Percentiles rank a stretch among this genome's conserved stretches.
Conservation (phyloP, 352 stramenopile genomes). For the Phytophthora sp. region DNA sequence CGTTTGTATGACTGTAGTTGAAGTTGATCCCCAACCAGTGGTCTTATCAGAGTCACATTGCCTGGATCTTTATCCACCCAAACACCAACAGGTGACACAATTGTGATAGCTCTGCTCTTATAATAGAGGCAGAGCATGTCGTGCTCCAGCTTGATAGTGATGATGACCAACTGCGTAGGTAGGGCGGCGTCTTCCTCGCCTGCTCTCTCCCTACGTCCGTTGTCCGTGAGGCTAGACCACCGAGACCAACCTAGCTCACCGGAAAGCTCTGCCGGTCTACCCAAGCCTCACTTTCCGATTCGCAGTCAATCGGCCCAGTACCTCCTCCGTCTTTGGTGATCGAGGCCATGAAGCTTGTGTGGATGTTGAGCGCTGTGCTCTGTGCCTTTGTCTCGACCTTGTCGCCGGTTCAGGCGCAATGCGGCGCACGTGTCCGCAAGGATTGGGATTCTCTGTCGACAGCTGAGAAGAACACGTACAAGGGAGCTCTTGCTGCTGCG, state of each 20-base stretch:
- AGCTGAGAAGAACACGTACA: conserved; percentile 52
- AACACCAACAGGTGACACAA: no score
- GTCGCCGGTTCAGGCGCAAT: conserved; percentile 15
- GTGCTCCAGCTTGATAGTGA: conserved; percentile 7
- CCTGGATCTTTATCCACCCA: background rate
- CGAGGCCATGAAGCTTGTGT: conserved; percentile 32
- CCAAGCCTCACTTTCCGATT: conserved; percentile 30
- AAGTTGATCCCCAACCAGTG: conserved; percentile 7
- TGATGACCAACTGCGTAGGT: conserved; percentile 26
- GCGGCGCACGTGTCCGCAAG: conserved; percentile 43
- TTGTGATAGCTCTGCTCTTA: background rate
- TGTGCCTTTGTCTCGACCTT: conserved; percentile 8
- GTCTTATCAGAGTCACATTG: conserved; percentile 22
- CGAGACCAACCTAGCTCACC: background rate
- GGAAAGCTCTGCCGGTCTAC: background rate
- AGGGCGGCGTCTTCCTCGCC: background rate
- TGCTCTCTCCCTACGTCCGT: conserved; percentile 12
- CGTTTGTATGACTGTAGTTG: conserved; percentile 14
- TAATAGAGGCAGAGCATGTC: conserved; percentile 27
- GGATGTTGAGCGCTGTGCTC: conserved; percentile 11
- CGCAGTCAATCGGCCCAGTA: conserved; percentile 15
- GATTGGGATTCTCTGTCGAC: conserved; percentile 32
- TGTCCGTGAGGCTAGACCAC: conserved; percentile 11
- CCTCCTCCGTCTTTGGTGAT: background rate
- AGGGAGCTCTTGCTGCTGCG: conserved; percentile 44